Conservation (phyloP, 345 rosid species). For the Acer saccharum region DNA sequence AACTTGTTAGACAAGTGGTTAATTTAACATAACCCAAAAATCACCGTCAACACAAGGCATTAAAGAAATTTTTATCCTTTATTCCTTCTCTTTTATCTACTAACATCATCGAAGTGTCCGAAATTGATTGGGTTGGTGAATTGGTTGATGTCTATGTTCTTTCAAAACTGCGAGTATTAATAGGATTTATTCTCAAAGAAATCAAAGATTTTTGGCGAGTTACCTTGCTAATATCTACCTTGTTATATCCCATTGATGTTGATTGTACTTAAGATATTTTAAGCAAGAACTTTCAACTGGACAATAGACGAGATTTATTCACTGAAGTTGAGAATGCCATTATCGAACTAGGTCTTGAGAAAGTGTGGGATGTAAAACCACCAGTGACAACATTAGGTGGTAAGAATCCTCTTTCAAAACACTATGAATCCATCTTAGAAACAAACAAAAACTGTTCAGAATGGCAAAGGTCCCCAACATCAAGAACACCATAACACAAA, state of each 20-base stretch:
- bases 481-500: no score
- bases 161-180: slow-evolving; percentile 60
- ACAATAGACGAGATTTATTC: slow-evolving; percentile 54
- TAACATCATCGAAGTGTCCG: slow-evolving; percentile 35
- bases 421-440: no score
- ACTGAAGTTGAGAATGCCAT: slow-evolving; percentile 53
- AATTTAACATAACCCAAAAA: no score
- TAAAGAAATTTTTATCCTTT: slow-evolving; percentile 33
- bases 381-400: not conserved
- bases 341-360: slow-evolving; percentile 65
- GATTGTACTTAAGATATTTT: slow-evolving; percentile 37
- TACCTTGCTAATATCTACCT: slow-evolving; percentile 61
- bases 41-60: no score
- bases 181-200: slow-evolving; percentile 81
- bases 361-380: slow-evolving; percentile 73
- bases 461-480: no score
- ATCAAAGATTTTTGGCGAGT: slow-evolving; percentile 86
- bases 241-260: slow-evolving; percentile 46
- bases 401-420: no score
- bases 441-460: no score
- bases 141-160: slow-evolving; percentile 45
- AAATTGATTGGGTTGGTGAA: slow-evolving; percentile 50
- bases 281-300: slow-evolving; percentile 43
- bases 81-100: slow-evolving; percentile 57
- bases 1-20: no score